Base-by-base conservation (phyloP, 352 stramenopile genomes). In the Phytophthora pisi region DNA sequence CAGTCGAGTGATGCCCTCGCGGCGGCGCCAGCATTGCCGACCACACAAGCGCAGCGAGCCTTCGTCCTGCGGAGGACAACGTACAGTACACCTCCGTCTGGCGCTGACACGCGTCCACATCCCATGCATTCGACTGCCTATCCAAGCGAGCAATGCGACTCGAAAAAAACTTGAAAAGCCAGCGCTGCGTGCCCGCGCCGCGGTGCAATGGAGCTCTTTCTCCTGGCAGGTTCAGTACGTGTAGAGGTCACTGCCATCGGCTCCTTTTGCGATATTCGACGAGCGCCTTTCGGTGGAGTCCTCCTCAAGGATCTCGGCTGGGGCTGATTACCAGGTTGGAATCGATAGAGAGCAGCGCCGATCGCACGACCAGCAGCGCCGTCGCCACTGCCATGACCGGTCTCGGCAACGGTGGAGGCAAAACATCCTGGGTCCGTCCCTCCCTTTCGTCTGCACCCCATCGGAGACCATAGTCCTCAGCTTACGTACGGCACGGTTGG, bases 131-230 rank as follows among this genome's bases (percentile, higher is more conserved):
- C 40, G 38, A 18, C 50, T 47, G 59, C 36, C 45, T 64, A 40
- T 66, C 59, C 49, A 60, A 60, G 26, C 61, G 28, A 15, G 38
- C 46, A 31, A 8, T 31, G 38, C 30, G 42, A 8, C 63, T 65
- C 56, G 63, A 66, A 70, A 70, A 57, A 66, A 70, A 57, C 13
- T 36, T 59, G 42, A 57, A 61, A 66, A 40, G 62, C 62, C 55
- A 66, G 64, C 23, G 30, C 36, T 18, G 26, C 15, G 16, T 8
- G 5, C 13, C 8, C 18, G 38, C 24, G 47, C 13, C 13, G 13
- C 3, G 23, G 18, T 24, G 43, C 30, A 34, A 6, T 23, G 42
- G 38, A 66, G 60, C 47, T 58, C 47, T 13, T 52, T 49, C 20
- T 38, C 40, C 36, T 45, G 53, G 11, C 57, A 47, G 55, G 49